Conservation (phyloP, 768 basidiomycete species). For the Naganishia vaughanmartiniae region DNA sequence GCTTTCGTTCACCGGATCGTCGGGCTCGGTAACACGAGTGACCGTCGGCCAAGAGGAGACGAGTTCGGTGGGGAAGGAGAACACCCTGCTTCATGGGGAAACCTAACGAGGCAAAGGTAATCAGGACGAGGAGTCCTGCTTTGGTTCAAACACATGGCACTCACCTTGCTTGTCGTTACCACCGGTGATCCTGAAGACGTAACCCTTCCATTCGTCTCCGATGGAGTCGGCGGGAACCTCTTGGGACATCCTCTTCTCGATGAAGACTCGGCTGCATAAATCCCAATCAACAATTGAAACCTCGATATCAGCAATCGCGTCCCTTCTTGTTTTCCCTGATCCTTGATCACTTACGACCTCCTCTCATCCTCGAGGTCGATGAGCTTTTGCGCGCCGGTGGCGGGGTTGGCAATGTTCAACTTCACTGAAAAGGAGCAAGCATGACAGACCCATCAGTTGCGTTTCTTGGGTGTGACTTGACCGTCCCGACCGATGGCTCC, state of each 20-base stretch:
- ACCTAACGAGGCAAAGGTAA: constrained; percentile 53
- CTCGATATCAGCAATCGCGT: not conserved
- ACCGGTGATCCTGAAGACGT: constrained; percentile 93
- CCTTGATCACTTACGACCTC: constrained; percentile 43
- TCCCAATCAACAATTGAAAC: not conserved
- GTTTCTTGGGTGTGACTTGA: not conserved
- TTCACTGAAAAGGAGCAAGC: constrained; percentile 65
- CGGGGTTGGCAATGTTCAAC: constrained; percentile 97
- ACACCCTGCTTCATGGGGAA: constrained; percentile 99
- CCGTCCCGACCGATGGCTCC: not conserved
- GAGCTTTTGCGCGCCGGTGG: constrained; percentile 95
- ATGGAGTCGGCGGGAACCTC: constrained; percentile 87
- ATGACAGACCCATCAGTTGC: not conserved
- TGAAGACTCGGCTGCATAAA: constrained; percentile 79
- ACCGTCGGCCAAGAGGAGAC: constrained; percentile 87
- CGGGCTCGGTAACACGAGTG: constrained; percentile 97
- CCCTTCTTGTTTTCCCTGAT: not conserved
- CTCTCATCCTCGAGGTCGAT: constrained; percentile 91
- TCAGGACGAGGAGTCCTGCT: not conserved
- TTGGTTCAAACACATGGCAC: not conserved
- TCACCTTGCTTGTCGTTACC: constrained; percentile 71
- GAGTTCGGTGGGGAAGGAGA: constrained; percentile 86
- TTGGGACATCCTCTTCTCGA: constrained; percentile 93
- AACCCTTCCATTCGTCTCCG: constrained; percentile 95
- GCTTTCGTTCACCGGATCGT: constrained; percentile 91